Percentiles rank a stretch among this genome's conserved stretches.
Conservation (phyloP, 2,329 filamentous ascomycete genomes). For the Calonectria honghensis region DNA sequence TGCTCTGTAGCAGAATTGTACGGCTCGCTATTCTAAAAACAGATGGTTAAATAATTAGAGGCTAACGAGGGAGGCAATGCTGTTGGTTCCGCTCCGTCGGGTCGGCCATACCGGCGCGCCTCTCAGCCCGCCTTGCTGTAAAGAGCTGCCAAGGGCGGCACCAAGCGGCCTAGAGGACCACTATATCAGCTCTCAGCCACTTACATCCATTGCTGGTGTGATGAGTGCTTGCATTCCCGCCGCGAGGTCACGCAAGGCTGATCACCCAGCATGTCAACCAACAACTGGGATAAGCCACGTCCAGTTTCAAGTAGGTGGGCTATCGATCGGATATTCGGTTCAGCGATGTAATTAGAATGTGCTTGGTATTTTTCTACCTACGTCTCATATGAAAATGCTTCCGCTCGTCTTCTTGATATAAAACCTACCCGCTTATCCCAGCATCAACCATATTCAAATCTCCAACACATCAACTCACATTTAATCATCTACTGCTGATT, state of each 20-base stretch:
- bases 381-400: background rate
- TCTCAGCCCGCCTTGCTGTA: background rate
- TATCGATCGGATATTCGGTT: background rate
- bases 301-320: background rate
- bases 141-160: background rate
- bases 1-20: background rate
- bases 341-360: background rate
- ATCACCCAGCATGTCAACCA: background rate
- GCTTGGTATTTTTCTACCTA: background rate
- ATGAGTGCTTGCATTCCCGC: background rate
- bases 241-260: background rate
- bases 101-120: background rate
- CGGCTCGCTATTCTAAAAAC: background rate
- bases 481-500: background rate
- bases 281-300: background rate
- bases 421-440: background rate
- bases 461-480: background rate
- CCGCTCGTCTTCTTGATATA: background rate
- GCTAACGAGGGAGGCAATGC: background rate
- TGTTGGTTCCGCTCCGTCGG: constrained; percentile 1
- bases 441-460: background rate
- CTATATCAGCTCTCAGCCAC: background rate
- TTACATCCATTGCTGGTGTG: background rate
- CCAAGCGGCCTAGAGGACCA: background rate
- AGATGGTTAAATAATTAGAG: background rate